Conservation (phyloP, 257 asterid species). For the Petunia axillaris region DNA sequence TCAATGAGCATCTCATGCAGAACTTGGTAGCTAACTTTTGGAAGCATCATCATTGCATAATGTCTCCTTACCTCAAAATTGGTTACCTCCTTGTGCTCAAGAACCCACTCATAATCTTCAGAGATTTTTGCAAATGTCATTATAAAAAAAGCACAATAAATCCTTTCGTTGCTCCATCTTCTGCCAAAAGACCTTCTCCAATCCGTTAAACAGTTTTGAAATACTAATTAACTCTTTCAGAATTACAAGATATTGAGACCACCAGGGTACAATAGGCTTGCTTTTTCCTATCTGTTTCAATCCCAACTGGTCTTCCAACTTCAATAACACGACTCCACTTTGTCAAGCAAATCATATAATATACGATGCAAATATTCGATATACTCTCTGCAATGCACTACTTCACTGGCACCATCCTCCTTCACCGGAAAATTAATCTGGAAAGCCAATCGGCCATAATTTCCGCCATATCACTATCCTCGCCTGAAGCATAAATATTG, state of each 20-base stretch:
- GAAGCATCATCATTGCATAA: constrained; percentile 73
- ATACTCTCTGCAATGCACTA: constrained; percentile 38
- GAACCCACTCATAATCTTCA: constrained; percentile 78
- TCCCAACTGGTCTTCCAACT: constrained; percentile 50
- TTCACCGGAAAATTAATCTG: constrained; percentile 37
- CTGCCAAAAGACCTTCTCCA: constrained; percentile 65
- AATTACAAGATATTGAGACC: constrained; percentile 59
- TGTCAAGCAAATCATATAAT: constrained; percentile 52
- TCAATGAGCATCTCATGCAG: constrained; percentile 92
- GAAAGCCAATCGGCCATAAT: constrained; percentile 31
- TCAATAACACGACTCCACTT: constrained; percentile 54
- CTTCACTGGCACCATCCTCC: constrained; percentile 29
- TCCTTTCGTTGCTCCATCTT: constrained; percentile 54
- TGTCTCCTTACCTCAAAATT: constrained; percentile 82
- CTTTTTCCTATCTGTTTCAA: constrained; percentile 33
- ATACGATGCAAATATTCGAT: constrained; percentile 40
- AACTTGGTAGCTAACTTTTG: constrained; percentile 73
- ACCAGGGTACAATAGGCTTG: constrained; percentile 42
- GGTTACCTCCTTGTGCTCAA: constrained; percentile 65
- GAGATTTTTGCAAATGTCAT: constrained; percentile 63
- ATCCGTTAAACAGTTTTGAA: constrained; percentile 56
- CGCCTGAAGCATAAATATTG: constrained; percentile 46
- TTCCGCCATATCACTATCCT: constrained; percentile 35
- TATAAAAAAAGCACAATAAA: constrained; percentile 57
- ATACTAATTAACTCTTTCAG: constrained; percentile 64